phyloP scores from a whole-genome alignment of 164 flowering plant species.

The Vitis labrusca region DNA sequence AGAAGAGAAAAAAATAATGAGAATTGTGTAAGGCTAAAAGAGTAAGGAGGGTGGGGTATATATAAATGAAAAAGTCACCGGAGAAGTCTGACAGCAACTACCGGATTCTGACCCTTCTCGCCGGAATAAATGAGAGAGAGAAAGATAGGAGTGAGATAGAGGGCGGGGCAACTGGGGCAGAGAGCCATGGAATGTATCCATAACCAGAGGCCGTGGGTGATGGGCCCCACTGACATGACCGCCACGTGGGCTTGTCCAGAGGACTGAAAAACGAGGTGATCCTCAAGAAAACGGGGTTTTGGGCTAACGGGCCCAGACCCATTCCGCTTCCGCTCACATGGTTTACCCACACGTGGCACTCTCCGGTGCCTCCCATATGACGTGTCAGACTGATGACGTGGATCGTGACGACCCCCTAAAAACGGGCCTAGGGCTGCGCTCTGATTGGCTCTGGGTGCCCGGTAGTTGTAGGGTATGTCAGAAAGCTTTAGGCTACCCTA shows the following conservation, averaged over 20 bases:
- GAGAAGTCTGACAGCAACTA: constrained; percentile 17
- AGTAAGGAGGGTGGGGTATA: constrained; percentile 10
- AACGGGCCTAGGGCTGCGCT: no score
- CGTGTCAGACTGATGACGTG: constrained; percentile 25
- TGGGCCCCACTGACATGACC: constrained; percentile 61
- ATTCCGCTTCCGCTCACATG: constrained; percentile 14
- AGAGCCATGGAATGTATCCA: constrained; percentile 37
- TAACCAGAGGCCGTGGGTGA: constrained; percentile 37
- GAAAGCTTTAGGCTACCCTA: no score
- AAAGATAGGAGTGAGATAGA: constrained; percentile 6
- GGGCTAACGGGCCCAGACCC: constrained; percentile 10
- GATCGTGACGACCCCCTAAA: constrained; percentile 11
- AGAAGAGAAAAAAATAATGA: constrained; percentile 7
- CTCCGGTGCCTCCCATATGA: not conserved
- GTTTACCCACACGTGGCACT: constrained; percentile 17
- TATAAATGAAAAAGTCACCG: constrained; percentile 17
- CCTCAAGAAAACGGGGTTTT: not conserved
- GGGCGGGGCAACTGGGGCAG: constrained; percentile 25
- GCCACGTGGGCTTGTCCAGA: constrained; percentile 57
- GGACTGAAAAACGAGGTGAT: constrained; percentile 13
- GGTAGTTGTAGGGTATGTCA: no score
- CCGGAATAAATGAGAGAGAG: constrained; percentile 30
- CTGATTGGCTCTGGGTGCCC: no score
- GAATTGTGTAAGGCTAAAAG: not conserved
- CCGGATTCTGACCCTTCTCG: constrained; percentile 20